Evolutionary conservation across 2,329 filamentous ascomycete species (phyloP), one percentile per base, ranked within the genome.

Genomic region (Sclerotinia sclerotiorum): DNA sequence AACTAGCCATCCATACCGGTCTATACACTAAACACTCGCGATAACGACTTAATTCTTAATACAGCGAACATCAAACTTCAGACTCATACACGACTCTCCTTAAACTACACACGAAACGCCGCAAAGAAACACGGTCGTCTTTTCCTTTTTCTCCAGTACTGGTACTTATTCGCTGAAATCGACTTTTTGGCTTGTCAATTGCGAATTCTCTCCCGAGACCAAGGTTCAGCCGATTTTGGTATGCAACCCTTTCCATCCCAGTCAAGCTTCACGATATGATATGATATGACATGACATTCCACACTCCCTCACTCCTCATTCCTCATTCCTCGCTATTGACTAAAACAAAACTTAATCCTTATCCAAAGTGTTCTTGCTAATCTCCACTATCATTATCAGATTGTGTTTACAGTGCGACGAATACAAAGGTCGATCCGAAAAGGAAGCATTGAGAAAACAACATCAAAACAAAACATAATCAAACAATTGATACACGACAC

Each of bases 301-400:
- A 64, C 24, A 55, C 27, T 67, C 24, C 39, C 56, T 24, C 56
- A 44, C 60, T 27, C 52, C 58, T 7, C 66, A 56, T 44, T 46
- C 35, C 57, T 58, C 65, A 62, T 57, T 65, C 60, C 51, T 65
- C 39, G 5, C 29, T 39, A 13, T 42, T 42, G 32, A 56, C 29
- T 60, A 65, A 27, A 68, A 68, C 66, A 68, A 68, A 19, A 32
- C 42, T 35, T 27, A 7, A 65, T 64, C 39, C 27, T 65, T 64
- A 63, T 29, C 57, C 29, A 46, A 60, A 46, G 52, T 24, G 32
- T 49, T 68, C 51, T 68, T 68, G 66, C 66, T 68, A 68, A 68
- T 56, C 60, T 49, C 32, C 44, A 65, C 66, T n/a, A 48, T 55
- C 62, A 54, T n/a, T 42, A 44, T 27, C 60, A 65, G 60, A 65